A percentile compares a stretch with the other conserved stretches of the same genome.
Evolutionary conservation across 2,329 filamentous ascomycete genomes (phyloP).

Genomic region (Cladophialophora bantiana): DNA sequence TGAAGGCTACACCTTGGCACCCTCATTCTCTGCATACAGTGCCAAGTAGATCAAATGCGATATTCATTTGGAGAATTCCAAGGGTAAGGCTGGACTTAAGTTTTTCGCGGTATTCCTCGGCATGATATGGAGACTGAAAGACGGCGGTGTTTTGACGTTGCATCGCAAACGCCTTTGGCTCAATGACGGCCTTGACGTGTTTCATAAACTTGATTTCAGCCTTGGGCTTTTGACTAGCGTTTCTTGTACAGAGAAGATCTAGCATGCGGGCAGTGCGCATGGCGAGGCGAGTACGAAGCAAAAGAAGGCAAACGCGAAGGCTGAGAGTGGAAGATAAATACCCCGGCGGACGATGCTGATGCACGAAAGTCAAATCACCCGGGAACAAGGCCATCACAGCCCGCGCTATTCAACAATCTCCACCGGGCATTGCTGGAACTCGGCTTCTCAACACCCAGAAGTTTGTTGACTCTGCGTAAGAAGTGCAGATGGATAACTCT

Average conservation of each 20-base stretch:
- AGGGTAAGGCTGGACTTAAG: no score
- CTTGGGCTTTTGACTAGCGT: no score
- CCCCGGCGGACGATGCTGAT: background rate
- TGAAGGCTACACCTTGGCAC: no score
- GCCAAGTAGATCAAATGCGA: no score
- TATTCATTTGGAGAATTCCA: no score
- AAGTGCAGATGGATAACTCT: background rate
- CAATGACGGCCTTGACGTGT: no score
- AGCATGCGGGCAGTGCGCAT: background rate
- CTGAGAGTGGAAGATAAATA: background rate
- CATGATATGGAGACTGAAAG: background rate
- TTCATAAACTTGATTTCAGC: no score
- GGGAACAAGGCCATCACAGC: background rate
- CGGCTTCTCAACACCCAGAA: background rate
- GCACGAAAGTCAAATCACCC: background rate
- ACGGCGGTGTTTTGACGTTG: background rate
- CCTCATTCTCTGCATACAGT: no score
- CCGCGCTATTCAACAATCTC: background rate
- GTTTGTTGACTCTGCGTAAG: background rate
- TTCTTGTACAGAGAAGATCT: background rate
- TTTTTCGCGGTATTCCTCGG: background rate
- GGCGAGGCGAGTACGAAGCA: background rate
- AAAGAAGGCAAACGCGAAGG: background rate
- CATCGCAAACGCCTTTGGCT: background rate
- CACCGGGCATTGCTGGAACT: background rate